Percentiles rank a stretch among this genome's conserved stretches.
Conservation (phyloP, 768 basidiomycete genomes). For the Phallus indusiatus region DNA sequence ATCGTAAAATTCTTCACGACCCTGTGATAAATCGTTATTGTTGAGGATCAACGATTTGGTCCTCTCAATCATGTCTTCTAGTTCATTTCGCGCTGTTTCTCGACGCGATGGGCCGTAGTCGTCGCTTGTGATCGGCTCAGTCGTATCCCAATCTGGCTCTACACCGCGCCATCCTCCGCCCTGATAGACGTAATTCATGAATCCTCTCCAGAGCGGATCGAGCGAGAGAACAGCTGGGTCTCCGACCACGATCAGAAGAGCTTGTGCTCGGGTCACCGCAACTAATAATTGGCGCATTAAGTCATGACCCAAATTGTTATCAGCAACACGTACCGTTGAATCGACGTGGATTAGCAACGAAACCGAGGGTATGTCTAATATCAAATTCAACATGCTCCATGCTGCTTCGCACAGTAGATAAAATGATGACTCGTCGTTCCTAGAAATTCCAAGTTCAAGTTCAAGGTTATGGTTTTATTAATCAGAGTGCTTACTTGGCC, state of each 20-base stretch:
- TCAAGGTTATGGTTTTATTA: not conserved
- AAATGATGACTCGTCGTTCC: slow-evolving; percentile 32
- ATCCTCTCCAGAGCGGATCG: slow-evolving; percentile 53
- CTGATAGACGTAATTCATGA: slow-evolving; percentile 47
- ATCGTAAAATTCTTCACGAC: too few species aligned
- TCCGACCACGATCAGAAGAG: slow-evolving; percentile 50
- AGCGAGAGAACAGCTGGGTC: slow-evolving; percentile 49
- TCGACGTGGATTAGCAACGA: slow-evolving; percentile 26
- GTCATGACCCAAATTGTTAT: not conserved
- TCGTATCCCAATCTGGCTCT: slow-evolving; percentile 41
- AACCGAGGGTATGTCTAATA: slow-evolving; percentile 25
- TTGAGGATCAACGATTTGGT: slow-evolving; percentile 13
- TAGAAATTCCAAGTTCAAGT: slow-evolving; percentile 5
- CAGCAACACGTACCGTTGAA: slow-evolving; percentile 28
- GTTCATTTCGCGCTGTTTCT: slow-evolving; percentile 10
- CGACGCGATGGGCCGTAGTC: slow-evolving; percentile 15
- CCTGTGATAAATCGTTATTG: not conserved
- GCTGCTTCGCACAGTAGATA: slow-evolving; percentile 32
- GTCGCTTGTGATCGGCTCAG: slow-evolving; percentile 19
- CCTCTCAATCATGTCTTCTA: slow-evolving; percentile 8
- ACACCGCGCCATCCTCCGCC: slow-evolving; percentile 48
- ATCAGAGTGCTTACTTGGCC: slow-evolving; percentile 35
- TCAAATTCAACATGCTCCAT: slow-evolving; percentile 20
- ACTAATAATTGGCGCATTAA: slow-evolving; percentile 25
- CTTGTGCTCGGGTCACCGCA: slow-evolving; percentile 52